Evolutionary conservation across 2,329 filamentous ascomycete species (phyloP).

Genomic region (Torrubiellomyces zombiae): DNA sequence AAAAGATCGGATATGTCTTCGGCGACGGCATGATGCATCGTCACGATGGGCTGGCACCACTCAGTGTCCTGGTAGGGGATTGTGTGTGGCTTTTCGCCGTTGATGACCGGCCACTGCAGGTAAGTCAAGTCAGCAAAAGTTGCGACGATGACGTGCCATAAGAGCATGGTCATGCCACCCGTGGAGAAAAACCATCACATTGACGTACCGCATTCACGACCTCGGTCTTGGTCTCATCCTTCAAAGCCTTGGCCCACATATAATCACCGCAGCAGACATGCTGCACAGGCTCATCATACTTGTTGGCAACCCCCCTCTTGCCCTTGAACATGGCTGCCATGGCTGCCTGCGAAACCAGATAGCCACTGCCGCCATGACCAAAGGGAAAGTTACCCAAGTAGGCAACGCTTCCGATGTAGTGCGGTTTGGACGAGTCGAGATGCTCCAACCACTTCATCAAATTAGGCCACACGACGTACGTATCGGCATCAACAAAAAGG

Average conservation of each 20-base stretch:
- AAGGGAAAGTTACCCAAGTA: slow-evolving; percentile 26
- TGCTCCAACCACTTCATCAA: slow-evolving; percentile 29
- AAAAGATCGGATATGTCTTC: slow-evolving; percentile 33
- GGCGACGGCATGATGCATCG: slow-evolving; percentile 36
- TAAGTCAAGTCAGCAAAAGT: no score
- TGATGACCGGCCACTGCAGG: slow-evolving; percentile 32
- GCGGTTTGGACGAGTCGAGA: slow-evolving; percentile 23
- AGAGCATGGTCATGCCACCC: no score
- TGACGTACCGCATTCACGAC: slow-evolving; percentile 27
- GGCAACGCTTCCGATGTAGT: slow-evolving; percentile 34
- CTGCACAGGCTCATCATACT: slow-evolving; percentile 25
- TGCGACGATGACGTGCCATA: no score
- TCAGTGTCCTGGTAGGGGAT: slow-evolving; percentile 28
- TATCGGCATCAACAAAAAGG: slow-evolving; percentile 41
- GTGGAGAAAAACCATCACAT: no score
- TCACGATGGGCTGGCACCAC: slow-evolving; percentile 39
- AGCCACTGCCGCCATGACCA: slow-evolving; percentile 40
- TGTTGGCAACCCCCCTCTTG: slow-evolving; percentile 24
- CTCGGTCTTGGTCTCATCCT: slow-evolving; percentile 22
- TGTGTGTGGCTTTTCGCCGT: slow-evolving; percentile 36
- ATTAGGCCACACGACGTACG: slow-evolving; percentile 37
- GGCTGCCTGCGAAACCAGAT: slow-evolving; percentile 32
- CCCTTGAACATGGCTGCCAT: slow-evolving; percentile 28
- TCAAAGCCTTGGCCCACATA: slow-evolving; percentile 28
- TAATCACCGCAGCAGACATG: slow-evolving; percentile 34